A percentile compares a stretch with the other conserved stretches of the same genome.
phyloP scores from a whole-genome alignment of 2,329 filamentous ascomycete species.

The Pseudocercospora cruenta region DNA sequence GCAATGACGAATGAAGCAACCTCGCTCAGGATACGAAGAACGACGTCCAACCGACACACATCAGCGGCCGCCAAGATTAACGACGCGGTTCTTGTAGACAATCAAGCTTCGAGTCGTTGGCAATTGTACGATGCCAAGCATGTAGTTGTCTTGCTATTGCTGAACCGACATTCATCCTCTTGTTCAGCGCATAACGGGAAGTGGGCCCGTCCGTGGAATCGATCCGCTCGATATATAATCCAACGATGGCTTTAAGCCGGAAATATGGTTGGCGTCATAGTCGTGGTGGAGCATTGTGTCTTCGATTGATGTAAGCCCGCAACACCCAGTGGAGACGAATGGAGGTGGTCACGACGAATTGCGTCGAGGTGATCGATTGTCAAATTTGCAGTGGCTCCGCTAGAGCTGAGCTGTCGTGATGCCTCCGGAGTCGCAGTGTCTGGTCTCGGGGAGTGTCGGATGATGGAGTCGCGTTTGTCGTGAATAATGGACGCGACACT shows the following conservation, averaged over 20 bases:
- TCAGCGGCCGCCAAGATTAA: neutral
- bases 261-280: neutral
- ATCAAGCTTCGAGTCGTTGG: neutral
- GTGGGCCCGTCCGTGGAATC: neutral
- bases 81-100: neutral
- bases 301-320: neutral
- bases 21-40: neutral
- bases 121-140: neutral
- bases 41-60: neutral
- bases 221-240: slow-evolving; percentile 1
- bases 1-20: neutral
- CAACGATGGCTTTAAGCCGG: neutral
- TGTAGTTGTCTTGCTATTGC: neutral
- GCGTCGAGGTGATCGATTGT: neutral
- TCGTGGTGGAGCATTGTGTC: neutral
- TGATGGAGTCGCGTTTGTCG: no score
- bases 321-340: neutral
- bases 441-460: neutral
- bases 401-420: neutral
- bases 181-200: neutral
- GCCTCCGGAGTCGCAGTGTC: neutral
- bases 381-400: neutral
- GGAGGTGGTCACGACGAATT: neutral
- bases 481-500: neutral
- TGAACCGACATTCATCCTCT: neutral